phyloP scores from a whole-genome alignment of 805 yeast species.

The Debaryomyces prosopidis region DNA sequence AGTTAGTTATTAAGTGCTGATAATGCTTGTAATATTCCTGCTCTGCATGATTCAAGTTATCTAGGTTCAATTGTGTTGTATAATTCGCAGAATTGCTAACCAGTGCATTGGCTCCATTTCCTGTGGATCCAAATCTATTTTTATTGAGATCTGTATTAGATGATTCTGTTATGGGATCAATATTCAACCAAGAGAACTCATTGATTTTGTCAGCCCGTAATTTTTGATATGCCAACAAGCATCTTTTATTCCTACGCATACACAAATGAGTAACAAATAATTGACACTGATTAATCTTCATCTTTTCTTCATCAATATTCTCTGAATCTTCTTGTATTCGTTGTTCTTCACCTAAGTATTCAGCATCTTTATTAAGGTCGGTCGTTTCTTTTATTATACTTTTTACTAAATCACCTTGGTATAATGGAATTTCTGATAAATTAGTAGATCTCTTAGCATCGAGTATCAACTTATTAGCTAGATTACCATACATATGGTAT shows the following conservation, averaged over 20 bases:
- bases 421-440: conserved; percentile 65
- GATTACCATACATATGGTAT: conserved; percentile 78
- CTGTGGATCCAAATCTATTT: not conserved
- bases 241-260: conserved; percentile 86
- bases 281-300: conserved; percentile 59
- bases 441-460: conserved; percentile 82
- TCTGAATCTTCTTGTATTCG: conserved; percentile 17
- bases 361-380: conserved; percentile 60
- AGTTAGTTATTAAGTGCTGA: conserved; percentile 67
- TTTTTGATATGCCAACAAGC: conserved; percentile 80
- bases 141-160: not conserved
- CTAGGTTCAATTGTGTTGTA: conserved; percentile 34
- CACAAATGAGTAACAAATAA: conserved; percentile 70
- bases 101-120: not conserved
- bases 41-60: conserved; percentile 71
- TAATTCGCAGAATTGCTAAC: conserved; percentile 10
- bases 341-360: conserved; percentile 40
- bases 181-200: conserved; percentile 69
- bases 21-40: conserved; percentile 75
- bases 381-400: conserved; percentile 69
- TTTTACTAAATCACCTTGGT: conserved; percentile 70
- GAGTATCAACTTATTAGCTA: conserved; percentile 75
- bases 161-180: conserved; percentile 43
- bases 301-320: conserved; percentile 30
- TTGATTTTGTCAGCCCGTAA: conserved; percentile 68